Percentiles rank a stretch among this genome's conserved stretches.
Conservation (phyloP, 176 grass and related monocot species). For the Aegilops speltoides region DNA sequence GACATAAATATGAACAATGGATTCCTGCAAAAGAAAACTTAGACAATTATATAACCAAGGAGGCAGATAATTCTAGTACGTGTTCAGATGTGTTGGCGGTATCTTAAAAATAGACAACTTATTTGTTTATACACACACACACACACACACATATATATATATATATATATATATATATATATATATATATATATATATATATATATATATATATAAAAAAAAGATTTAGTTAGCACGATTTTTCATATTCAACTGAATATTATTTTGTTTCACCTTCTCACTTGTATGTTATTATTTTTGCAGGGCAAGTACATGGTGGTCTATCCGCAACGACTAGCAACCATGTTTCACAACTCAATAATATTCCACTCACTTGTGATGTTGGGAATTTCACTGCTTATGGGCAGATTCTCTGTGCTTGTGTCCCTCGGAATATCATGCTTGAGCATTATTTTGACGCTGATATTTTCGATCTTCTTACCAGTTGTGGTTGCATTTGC, state of each 20-base stretch:
- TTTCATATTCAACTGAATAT: neutral
- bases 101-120: neutral
- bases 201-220: neutral
- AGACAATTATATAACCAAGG: too few relatives aligned
- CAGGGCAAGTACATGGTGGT: constrained; percentile 96
- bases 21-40: too few relatives aligned
- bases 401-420: constrained; percentile 61
- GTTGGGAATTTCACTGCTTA: constrained; percentile 77
- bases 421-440: constrained; percentile 75
- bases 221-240: constrained; percentile 1
- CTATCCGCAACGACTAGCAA: constrained; percentile 72
- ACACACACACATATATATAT: too few relatives aligned
- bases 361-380: constrained; percentile 92
- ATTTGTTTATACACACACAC: neutral
- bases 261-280: neutral
- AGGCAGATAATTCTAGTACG: neutral
- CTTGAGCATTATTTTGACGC: constrained; percentile 77
- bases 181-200: too few relatives aligned
- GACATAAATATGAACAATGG: too few relatives aligned
- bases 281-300: constrained; percentile 24
- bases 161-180: too few relatives aligned
- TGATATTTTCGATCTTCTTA: constrained; percentile 63
- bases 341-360: constrained; percentile 85
- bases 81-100: neutral
- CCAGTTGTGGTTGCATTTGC: constrained; percentile 63